phyloP scores from a whole-genome alignment of 176 grass and related monocot species.

The Tillandsia leiboldiana region DNA sequence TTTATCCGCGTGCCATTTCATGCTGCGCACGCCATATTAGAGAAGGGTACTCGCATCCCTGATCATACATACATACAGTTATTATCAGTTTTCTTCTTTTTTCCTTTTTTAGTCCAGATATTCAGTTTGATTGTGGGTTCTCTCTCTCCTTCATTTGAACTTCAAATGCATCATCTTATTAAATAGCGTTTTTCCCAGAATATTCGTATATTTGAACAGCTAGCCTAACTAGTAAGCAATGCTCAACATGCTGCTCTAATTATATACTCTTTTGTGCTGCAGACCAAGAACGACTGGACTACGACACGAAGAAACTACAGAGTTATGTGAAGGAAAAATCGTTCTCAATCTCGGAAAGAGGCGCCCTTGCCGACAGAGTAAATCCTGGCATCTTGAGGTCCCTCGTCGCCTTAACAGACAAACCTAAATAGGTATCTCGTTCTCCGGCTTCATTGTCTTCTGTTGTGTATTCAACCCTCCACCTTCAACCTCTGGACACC shows the following conservation, averaged over 20 bases:
- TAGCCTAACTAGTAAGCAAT: background rate
- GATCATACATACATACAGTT: background rate
- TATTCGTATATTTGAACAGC: background rate
- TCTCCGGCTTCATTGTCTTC: background rate
- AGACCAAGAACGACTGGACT: constrained; percentile 67
- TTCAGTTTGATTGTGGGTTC: too few species aligned
- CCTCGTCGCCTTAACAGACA: constrained; percentile 51
- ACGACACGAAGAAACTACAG: constrained; percentile 74
- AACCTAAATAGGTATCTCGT: constrained; percentile 26
- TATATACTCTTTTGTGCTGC: constrained; percentile 17
- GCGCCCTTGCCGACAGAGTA: constrained; percentile 52
- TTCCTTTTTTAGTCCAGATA: too few species aligned
- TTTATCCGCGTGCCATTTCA: constrained; percentile 81
- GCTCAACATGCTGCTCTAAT: background rate
- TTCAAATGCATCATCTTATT: too few species aligned
- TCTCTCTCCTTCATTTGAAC: too few species aligned
- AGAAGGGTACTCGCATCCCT: constrained; percentile 40
- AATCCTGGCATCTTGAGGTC: constrained; percentile 50
- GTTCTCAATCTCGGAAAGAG: constrained; percentile 76
- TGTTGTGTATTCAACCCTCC: background rate
- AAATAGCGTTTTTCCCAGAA: too few species aligned
- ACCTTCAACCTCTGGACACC: too few species aligned
- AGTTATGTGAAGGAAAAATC: constrained; percentile 84
- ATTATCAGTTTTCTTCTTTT: background rate
- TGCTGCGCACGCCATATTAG: constrained; percentile 58